Conservation (phyloP, 345 rosid genomes). For the Excoecaria cochinchinensis region DNA sequence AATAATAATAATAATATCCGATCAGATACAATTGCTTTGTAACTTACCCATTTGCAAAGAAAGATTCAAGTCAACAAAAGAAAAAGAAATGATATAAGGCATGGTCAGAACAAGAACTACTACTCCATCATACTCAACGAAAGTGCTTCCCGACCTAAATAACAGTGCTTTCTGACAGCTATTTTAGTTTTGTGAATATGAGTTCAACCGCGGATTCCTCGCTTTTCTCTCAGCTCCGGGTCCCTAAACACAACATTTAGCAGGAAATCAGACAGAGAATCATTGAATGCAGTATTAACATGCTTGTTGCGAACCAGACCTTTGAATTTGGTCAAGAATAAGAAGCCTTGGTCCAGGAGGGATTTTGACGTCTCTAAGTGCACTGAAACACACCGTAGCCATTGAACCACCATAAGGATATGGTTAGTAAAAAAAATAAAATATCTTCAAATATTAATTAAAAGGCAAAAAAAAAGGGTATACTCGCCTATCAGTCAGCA, state of each 20-base stretch:
- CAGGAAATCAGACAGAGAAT: conserved; percentile 6
- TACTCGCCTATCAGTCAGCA: conserved; percentile 83
- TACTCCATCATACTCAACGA: background rate
- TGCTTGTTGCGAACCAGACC: conserved; percentile 38
- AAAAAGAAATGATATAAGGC: background rate
- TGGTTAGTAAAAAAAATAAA: no score
- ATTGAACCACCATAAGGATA: conserved; percentile 1
- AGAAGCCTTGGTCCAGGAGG: conserved; percentile 97
- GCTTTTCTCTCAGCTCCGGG: conserved; percentile 55
- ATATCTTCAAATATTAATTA: background rate
- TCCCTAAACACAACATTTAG: conserved; percentile 43
- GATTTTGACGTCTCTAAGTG: conserved; percentile 81
- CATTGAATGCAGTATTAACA: background rate
- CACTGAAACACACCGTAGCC: conserved; percentile 46
- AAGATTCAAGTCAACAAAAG: background rate
- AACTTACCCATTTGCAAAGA: background rate
- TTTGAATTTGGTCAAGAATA: conserved; percentile 78
- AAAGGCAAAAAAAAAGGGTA: background rate
- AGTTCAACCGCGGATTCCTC: conserved; percentile 38
- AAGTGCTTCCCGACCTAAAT: conserved; percentile 4
- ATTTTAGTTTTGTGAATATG: conserved; percentile 9
- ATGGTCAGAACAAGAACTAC: background rate
- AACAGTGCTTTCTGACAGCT: background rate
- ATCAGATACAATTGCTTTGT: background rate
- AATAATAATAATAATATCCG: background rate